Percentiles rank a stretch among this genome's conserved stretches.
phyloP scores from a whole-genome alignment of 1,284 basidiomycete species.

The Meira miltonrushii region DNA sequence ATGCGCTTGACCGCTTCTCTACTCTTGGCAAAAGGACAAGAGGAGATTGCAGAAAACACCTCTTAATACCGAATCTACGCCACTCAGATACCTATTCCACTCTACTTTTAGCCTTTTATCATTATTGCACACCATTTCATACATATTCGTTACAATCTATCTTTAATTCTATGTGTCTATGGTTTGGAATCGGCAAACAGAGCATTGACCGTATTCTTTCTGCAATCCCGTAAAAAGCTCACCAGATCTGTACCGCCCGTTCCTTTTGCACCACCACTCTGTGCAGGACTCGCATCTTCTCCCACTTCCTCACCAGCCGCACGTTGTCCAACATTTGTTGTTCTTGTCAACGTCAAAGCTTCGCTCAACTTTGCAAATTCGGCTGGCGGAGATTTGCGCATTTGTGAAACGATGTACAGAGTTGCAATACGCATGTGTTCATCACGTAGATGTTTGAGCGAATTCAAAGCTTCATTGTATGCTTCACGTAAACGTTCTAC shows the following conservation, averaged over 20 bases:
- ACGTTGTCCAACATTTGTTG: constrained; percentile 7
- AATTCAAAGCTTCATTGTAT: constrained; percentile 69
- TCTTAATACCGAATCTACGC: no score
- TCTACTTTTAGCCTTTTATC: no score
- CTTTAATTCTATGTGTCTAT: background rate
- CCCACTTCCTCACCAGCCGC: constrained; percentile 17
- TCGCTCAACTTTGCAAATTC: constrained; percentile 32
- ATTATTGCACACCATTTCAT: no score
- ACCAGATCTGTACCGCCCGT: constrained; percentile 49
- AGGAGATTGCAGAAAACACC: no score
- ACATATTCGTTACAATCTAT: background rate
- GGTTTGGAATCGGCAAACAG: constrained; percentile 17
- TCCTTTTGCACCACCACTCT: constrained; percentile 21
- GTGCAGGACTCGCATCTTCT: constrained; percentile 15
- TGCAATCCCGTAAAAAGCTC: constrained; percentile 38
- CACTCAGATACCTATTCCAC: no score
- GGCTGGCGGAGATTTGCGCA: constrained; percentile 29
- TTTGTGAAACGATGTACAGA: constrained; percentile 61
- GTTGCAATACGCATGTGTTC: constrained; percentile 81
- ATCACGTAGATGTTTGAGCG: constrained; percentile 76
- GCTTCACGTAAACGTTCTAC: constrained; percentile 23
- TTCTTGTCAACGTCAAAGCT: constrained; percentile 20
- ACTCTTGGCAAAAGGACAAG: no score
- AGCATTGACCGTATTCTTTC: constrained; percentile 39
- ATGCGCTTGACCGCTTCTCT: no score